phyloP scores from a whole-genome alignment of 306 rosid species.

The Lagenaria siceraria region DNA sequence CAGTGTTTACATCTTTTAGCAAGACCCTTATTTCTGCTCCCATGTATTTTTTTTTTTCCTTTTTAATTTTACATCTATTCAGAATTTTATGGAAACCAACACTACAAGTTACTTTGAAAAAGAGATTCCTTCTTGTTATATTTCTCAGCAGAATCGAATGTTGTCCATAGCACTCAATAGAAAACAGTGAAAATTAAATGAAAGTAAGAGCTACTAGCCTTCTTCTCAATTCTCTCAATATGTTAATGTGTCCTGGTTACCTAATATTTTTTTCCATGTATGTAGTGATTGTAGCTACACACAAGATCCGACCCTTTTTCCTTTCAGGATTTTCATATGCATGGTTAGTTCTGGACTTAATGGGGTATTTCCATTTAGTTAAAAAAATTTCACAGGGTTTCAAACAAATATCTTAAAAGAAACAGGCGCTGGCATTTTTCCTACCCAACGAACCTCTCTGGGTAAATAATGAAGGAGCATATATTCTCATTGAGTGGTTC shows the following conservation, averaged over 20 bases:
- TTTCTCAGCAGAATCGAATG: neutral
- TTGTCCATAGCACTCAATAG: neutral
- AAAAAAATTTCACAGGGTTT: neutral
- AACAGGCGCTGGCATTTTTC: neutral
- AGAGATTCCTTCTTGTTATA: neutral
- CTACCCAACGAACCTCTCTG: neutral
- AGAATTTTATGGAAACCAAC: neutral
- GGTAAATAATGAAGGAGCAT: neutral
- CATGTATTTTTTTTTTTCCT: neutral
- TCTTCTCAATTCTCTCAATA: neutral
- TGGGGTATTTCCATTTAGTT: neutral
- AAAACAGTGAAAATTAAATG: neutral
- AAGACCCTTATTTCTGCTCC: neutral
- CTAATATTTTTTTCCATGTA: neutral
- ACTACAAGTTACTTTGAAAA: neutral
- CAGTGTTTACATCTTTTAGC: neutral
- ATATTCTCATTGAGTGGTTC: neutral
- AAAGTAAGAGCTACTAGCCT: neutral
- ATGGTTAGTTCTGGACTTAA: neutral
- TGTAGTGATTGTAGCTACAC: neutral
- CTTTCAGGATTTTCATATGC: neutral
- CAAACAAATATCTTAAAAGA: neutral
- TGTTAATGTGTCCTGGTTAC: neutral
- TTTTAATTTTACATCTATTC: neutral
- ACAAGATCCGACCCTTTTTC: neutral